Evolutionary conservation across 2,329 filamentous ascomycete genomes (phyloP), one percentile per base, ranked within the genome.

Genomic region (Coniochaeta hoffmannii): DNA sequence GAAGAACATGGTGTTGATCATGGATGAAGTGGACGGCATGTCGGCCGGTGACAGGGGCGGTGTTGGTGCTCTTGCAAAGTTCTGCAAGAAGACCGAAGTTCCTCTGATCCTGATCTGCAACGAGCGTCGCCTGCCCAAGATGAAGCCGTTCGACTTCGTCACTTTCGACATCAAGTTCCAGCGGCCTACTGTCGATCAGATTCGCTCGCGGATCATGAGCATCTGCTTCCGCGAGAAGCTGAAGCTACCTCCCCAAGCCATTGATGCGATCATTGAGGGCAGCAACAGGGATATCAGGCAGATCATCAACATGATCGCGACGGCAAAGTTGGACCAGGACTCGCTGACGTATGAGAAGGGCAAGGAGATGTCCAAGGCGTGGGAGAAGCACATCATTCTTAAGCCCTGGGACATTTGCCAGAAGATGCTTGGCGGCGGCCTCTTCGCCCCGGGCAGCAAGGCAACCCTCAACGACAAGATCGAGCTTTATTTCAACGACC

Each of bases 21-120:
- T 99, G 94, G 94, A 99, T 64, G 94, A 99, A 72, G 94, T 99
- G 4, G 94, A 99, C 65, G 94, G 94, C 53, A 97, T 99, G 94
- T 97, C 93, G 58, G 92, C 90, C 34, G 94, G 94, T 67, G 94
- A 99, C 68, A 87, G 94, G 58, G 94, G 94, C 61, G 94, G 94
- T 69, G 94, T 99, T 50, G 94, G 92, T 53, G 94, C 94, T 30
- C 78, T 99, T 56, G 93, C 94, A 56, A 90, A 94, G 57, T 88
- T 96, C 54, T 97, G 93, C 78, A 96, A 89, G 74, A 97, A 96
- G 77, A 94, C 92, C 0, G 86, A 94, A 63, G 85, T 99, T 24
- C 94, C 94, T 1, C 87, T 99, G 68, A 97, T 99, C 62, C 80
- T 99, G 55, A 97, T 99, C 63, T 99, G 94, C 80, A 99, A 99